These are phyloP conservation scores for Coemansia sp. DNA, from an alignment of 192 early-diverging fungal genomes.

Conservation along the genomic window DNA sequence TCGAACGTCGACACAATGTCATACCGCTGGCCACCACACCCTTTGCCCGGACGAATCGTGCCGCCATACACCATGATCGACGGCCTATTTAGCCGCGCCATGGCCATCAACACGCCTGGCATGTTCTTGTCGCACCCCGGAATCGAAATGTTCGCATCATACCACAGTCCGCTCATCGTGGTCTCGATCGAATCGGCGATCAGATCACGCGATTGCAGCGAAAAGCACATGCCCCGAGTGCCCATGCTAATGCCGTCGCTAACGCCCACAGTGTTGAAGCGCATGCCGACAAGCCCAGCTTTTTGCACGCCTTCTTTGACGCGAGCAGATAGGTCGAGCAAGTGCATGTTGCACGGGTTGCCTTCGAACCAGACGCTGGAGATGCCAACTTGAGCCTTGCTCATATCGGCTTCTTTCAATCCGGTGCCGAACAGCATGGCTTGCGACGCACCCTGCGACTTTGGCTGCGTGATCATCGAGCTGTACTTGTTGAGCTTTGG, in stretches of 20 bases:
- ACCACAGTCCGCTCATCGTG: constrained; percentile 97
- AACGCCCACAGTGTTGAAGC: constrained; percentile 99
- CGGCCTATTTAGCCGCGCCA: constrained; percentile 94
- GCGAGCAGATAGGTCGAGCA: constrained; percentile 78
- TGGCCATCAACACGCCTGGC: constrained; percentile 96
- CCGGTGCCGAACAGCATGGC: constrained; percentile 99
- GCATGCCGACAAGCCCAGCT: constrained; percentile 87
- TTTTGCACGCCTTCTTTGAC: constrained; percentile 93
- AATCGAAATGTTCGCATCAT: constrained; percentile 97
- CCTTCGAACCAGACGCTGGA: constrained; percentile 98
- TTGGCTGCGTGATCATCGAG: constrained; percentile 87
- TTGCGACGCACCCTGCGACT: constrained; percentile 93
- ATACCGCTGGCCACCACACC: constrained; percentile 61
- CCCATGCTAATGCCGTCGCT: constrained; percentile 98
- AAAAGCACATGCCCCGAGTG: constrained; percentile 94
- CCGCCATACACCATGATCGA: constrained; percentile 98
- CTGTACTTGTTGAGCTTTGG: constrained; percentile 78
- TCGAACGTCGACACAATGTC: constrained; percentile 99
- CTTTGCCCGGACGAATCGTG: constrained; percentile 81
- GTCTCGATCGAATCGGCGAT: constrained; percentile 99
- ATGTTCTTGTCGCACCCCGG: constrained; percentile 98
- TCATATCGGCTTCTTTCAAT: constrained; percentile 76
- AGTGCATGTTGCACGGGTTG: constrained; percentile 99
- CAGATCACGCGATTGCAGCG: constrained; percentile 93
- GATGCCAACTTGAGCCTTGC: constrained; percentile 93